Evolutionary conservation across 1,284 basidiomycete species (phyloP).

Genomic region (Sanguinoderma infundibulare): DNA sequence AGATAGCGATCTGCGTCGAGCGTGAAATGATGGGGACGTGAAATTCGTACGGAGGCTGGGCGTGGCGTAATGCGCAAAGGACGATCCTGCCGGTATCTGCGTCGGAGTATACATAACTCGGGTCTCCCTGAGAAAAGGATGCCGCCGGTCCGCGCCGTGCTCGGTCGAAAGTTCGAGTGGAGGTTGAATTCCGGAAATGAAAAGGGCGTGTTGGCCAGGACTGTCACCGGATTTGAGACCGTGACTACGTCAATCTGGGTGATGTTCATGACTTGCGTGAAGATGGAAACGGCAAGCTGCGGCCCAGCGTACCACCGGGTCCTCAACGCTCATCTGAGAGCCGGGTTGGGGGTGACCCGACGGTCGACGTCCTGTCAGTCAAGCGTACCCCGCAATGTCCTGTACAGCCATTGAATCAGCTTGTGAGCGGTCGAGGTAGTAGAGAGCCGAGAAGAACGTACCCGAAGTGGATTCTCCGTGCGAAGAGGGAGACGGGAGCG

Average conservation of each 20-base stretch:
- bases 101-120: conserved; percentile 2
- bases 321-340: background rate
- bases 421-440: background rate
- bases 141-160: conserved; percentile 17
- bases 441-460: conserved; percentile 6
- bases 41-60: conserved; percentile 12
- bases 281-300: background rate
- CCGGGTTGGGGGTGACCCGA: background rate
- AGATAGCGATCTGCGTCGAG: conserved; percentile 17
- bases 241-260: conserved; percentile 12
- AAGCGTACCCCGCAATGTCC: background rate
- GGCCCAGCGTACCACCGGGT: background rate
- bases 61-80: conserved; percentile 6
- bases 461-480: conserved; percentile 11
- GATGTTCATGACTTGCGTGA: conserved; percentile 3
- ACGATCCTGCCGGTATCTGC: conserved; percentile 21
- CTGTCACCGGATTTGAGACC: conserved; percentile 13
- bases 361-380: background rate
- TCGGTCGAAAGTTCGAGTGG: conserved; percentile 15
- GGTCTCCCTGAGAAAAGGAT: conserved; percentile 3
- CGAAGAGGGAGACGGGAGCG: conserved; percentile 11
- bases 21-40: background rate
- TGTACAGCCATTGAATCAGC: conserved; percentile 9
- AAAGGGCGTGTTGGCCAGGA: conserved; percentile 18
- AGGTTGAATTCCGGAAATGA: conserved; percentile 24